A percentile compares a stretch with the other conserved stretches of the same genome.
phyloP scores from a whole-genome alignment of 306 rosid genomes.

The Pueraria montana region DNA sequence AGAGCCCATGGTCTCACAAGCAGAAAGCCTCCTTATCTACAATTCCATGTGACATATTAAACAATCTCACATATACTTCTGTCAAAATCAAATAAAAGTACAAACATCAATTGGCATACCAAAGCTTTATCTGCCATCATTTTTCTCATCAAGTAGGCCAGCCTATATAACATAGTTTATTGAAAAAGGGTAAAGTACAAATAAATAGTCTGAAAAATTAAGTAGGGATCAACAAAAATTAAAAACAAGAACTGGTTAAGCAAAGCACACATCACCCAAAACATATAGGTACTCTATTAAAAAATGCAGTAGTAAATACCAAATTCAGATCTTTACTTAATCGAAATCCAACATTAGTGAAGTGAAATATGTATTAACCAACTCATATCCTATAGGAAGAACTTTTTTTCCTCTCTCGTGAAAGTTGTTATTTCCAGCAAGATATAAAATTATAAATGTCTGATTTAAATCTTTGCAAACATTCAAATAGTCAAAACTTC shows the following conservation, averaged over 20 bases:
- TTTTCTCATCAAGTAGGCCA: conserved; percentile 98
- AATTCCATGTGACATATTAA: conserved; percentile 28
- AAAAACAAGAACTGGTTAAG: neutral
- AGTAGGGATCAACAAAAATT: neutral
- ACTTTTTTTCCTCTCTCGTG: neutral
- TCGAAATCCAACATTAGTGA: neutral
- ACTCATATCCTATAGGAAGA: neutral
- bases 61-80: conserved; percentile 4
- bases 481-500: conserved; percentile 11
- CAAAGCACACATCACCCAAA: conserved; percentile 8
- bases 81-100: conserved; percentile 32
- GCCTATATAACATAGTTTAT: conserved; percentile 60
- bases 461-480: conserved; percentile 19
- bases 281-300: conserved; percentile 21
- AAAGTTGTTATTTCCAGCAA: conserved; percentile 13
- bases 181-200: neutral
- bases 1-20: conserved; percentile 99
- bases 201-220: no score
- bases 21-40: conserved; percentile 98
- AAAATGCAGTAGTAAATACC: conserved; percentile 2
- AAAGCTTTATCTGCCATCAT: conserved; percentile 99
- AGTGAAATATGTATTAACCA: conserved; percentile 13
- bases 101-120: conserved; percentile 66
- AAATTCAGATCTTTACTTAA: conserved; percentile 18
- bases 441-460: conserved; percentile 2